Base-by-base conservation (phyloP, 2,329 filamentous ascomycete species). In the Epichloe scottii region DNA sequence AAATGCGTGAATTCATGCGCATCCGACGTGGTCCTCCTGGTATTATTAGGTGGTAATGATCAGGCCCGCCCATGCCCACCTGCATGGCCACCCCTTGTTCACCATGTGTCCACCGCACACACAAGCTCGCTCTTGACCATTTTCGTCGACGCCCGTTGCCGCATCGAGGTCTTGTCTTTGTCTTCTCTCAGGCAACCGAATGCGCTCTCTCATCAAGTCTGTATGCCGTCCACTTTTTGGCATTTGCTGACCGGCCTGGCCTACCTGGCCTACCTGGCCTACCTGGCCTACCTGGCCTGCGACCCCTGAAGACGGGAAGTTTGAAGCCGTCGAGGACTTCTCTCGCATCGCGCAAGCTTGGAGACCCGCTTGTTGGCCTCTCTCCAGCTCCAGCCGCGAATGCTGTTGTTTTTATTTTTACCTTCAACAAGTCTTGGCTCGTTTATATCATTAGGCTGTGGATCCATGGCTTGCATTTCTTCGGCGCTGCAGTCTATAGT, bases 151-250 rank as follows among this genome's bases (percentile, higher is more conserved):
- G 38, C 21, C n/a, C 23, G 40, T 33, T 11, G 40, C 45, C 49
- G 49, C 38, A 51, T 51, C 40, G 26, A 51, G 43, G 21, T 30
- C 21, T 45, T 46, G 23, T 46, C 34, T 14, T 11, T 26, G 45
- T 33, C 30, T 10, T 21, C 11, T 33, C 30, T 21, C 40, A 26
- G 26, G 26, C 26, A 30, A 30, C 30, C 30, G 30, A 30, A 30
- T 30, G 30, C 26, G 26, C 26, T 30, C 26, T 30, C 30, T 30
- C 30, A 30, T 30, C 30, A 30, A 11, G 10, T 30, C 30, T 30
- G 10, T 8, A 41, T 41, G 39, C 40, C 40, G 21, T 26, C 40
- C 19, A 42, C 19, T 42, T 42, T 12, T 42, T 42, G 19, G 19
- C 40, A 12, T 42, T 42, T 42, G 40, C 40, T 42, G 21, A 42